Evolutionary conservation across 805 yeast species (phyloP), one percentile per base, ranked within the genome.

Genomic region (Saturnispora quitensis): DNA sequence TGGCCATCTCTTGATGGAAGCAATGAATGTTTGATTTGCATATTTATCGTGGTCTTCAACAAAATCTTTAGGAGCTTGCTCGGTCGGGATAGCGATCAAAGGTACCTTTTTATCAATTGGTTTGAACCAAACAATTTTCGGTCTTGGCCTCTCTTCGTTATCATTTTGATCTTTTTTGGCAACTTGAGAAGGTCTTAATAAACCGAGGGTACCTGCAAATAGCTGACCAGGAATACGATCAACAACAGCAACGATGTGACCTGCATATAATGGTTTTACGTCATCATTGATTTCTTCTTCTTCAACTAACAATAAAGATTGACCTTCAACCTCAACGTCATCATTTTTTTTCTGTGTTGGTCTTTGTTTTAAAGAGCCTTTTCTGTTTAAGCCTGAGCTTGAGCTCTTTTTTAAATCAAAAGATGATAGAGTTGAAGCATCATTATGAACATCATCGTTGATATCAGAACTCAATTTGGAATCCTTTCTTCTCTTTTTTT

Each of bases 91-190:
- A 15, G 99, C 99, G 72, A 93, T 90, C 57, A 93, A 75, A 5
- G 99, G 99, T 20, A 93, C 99, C 56, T 95, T 88, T 70, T 93
- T 93, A 66, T 93, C 99, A 1, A 97, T 90, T 38, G 99, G 99
- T 66, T 93, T 93, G 68, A 93, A 93, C 99, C 99, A 93, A 34
- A 93, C 97, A 73, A 93, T 93, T 65, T 93, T 93, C 34, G 99
- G 99, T 43, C 80, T 78, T 47, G 58, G 61, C 13, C 55, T 55
- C 3, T 51, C 47, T 18, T 58, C 63, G 53, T 51, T 43, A 47
- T 55, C 58, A 40, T 56, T 38, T 15, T 62, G 64, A 18, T 80
- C 81, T 48, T 82, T 82, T 57, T 86, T 88, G 36, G 88, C 84
- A 5, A 89, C 90, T 60, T 95, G 96, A 3, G 97, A 93, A 3